Conservation (phyloP, 2,329 filamentous ascomycete genomes). For the Pyrenochaeta sp. region DNA sequence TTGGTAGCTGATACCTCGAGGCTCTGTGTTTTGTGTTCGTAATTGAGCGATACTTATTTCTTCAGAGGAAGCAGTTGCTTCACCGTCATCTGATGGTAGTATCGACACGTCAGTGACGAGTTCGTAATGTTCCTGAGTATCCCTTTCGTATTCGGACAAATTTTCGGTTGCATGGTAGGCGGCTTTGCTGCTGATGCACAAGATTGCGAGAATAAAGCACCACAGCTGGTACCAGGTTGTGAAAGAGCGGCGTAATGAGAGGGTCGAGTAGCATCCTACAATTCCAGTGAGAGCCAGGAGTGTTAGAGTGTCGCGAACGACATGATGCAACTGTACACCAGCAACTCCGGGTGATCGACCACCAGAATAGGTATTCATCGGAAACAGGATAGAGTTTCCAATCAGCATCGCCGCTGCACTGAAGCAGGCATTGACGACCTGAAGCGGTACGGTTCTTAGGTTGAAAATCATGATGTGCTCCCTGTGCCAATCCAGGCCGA, state of each 20-base stretch:
- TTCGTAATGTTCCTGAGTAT: slow-evolving; percentile 4
- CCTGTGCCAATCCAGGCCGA: slow-evolving; percentile 3
- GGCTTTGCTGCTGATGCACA: slow-evolving; percentile 14
- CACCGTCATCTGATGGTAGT: slow-evolving; percentile 7
- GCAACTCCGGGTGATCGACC: not conserved
- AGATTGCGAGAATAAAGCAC: slow-evolving; percentile 23
- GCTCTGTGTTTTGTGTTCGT: not conserved
- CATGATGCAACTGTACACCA: not conserved
- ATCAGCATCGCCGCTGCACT: slow-evolving; percentile 23
- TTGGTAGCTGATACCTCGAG: slow-evolving; percentile 4
- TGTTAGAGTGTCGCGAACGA: slow-evolving; percentile 9
- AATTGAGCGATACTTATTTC: not conserved
- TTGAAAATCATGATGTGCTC: slow-evolving; percentile 16
- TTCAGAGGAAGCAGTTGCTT: slow-evolving; percentile 4
- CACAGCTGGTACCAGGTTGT: slow-evolving; percentile 23
- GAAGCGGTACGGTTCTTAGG: slow-evolving; percentile 12
- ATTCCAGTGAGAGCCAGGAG: slow-evolving; percentile 21
- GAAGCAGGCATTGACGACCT: slow-evolving; percentile 20
- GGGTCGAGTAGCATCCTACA: slow-evolving; percentile 20
- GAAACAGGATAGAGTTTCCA: slow-evolving; percentile 28
- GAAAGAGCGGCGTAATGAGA: slow-evolving; percentile 32
- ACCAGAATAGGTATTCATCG: slow-evolving; percentile 5
- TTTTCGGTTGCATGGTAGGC: not conserved
- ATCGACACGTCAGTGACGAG: not conserved
- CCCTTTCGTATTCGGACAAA: not conserved